Evolutionary conservation across 352 stramenopile genomes (phyloP).

Genomic region (Phytophthora sp.): DNA sequence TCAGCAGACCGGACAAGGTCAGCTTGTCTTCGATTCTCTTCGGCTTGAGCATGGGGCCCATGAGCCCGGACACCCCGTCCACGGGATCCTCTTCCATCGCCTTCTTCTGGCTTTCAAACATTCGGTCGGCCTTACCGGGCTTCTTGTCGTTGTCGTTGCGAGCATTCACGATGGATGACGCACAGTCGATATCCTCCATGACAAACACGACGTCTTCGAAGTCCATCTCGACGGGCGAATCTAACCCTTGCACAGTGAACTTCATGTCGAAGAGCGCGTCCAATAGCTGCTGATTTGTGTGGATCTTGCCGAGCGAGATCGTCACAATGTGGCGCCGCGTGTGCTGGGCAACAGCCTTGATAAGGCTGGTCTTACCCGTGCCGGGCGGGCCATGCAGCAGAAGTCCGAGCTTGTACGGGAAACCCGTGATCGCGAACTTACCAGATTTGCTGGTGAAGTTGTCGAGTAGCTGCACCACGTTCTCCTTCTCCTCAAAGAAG

Average conservation of each 20-base stretch:
- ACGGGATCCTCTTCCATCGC: conserved; percentile 16
- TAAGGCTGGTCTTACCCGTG: conserved; percentile 92
- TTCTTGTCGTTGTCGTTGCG: conserved; percentile 34
- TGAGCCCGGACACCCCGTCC: conserved; percentile 22
- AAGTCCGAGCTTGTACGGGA: conserved; percentile 90
- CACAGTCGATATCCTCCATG: conserved; percentile 91
- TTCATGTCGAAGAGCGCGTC: conserved; percentile 82
- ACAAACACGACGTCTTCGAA: conserved; percentile 92
- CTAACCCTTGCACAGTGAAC: conserved; percentile 64
- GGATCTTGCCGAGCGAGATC: conserved; percentile 76
- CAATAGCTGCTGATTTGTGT: conserved; percentile 85
- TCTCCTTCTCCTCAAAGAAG: conserved; percentile 87
- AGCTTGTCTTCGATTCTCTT: conserved; percentile 57
- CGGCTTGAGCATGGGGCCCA: conserved; percentile 33
- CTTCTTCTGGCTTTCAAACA: conserved; percentile 33
- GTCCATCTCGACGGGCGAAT: conserved; percentile 66
- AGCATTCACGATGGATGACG: conserved; percentile 76
- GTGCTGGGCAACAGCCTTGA: conserved; percentile 87
- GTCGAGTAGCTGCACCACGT: conserved; percentile 72
- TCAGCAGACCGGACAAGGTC: conserved; percentile 85
- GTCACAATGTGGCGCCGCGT: conserved; percentile 80
- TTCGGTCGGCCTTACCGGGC: conserved; percentile 21
- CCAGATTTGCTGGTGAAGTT: conserved; percentile 72
- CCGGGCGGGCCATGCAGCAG: conserved; percentile 89
- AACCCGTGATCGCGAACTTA: conserved; percentile 89